These are phyloP conservation scores for Monilinia polystroma DNA, from an alignment of 2,329 filamentous ascomycete genomes.

Conservation along the genomic window DNA sequence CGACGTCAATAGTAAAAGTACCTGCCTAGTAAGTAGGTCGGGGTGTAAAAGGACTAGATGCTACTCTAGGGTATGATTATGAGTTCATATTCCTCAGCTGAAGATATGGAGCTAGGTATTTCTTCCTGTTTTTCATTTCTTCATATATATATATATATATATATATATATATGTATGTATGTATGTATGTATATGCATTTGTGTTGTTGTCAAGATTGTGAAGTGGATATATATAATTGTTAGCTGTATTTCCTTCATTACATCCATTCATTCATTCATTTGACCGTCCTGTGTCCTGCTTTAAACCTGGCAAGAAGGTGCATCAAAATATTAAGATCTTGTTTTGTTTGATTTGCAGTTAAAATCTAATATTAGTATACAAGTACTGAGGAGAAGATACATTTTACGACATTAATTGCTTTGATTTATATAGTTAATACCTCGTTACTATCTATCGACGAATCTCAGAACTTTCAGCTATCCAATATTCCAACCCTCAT, in stretches of 20 bases:
- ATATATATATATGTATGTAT: neutral
- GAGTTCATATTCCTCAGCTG: neutral
- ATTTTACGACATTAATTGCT: neutral
- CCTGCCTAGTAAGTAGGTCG: neutral
- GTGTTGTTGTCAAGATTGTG: neutral
- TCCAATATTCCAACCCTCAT: neutral
- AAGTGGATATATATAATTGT: neutral
- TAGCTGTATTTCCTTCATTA: neutral
- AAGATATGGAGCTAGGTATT: neutral
- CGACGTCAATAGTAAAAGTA: neutral
- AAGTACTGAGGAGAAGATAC: neutral
- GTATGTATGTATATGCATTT: too few relatives aligned
- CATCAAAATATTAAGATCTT: conserved; percentile 4
- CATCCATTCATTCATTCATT: neutral
- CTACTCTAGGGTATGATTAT: neutral
- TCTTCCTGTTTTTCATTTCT: neutral
- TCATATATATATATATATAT: too few relatives aligned
- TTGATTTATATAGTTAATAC: conserved; percentile 9
- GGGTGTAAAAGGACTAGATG: neutral
- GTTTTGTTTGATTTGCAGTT: neutral
- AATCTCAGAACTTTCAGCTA: neutral
- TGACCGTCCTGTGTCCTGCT: conserved; percentile 12
- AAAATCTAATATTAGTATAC: neutral
- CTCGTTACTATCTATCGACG: neutral
- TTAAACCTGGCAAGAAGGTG: conserved; percentile 19